Evolutionary conservation across 2,329 filamentous ascomycete genomes (phyloP).

Genomic region (Nakataea oryzae): DNA sequence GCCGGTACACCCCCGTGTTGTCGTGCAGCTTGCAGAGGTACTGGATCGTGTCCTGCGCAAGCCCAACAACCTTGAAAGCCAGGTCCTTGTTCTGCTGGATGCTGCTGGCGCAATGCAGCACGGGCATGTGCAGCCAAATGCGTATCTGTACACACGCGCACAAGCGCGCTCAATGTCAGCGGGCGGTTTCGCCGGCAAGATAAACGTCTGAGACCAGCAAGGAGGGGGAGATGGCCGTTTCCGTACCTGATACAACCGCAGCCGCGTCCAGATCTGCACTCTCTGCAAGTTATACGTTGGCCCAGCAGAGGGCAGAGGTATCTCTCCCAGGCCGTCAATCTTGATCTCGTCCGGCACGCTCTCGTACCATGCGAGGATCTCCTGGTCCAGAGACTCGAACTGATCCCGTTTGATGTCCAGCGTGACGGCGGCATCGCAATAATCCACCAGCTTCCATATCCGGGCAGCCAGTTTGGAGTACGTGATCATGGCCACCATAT

Average conservation of each 20-base stretch:
- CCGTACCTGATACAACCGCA: constrained; percentile 27
- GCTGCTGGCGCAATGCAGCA: constrained; percentile 73
- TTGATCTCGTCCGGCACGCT: constrained; percentile 52
- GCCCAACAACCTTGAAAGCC: constrained; percentile 63
- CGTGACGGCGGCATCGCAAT: constrained; percentile 50
- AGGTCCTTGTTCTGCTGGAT: constrained; percentile 68
- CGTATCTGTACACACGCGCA: constrained; percentile 49
- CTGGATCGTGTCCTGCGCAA: constrained; percentile 68
- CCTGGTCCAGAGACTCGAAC: constrained; percentile 70
- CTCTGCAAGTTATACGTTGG: constrained; percentile 59
- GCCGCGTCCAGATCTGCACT: constrained; percentile 72
- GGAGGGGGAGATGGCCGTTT: too few species aligned
- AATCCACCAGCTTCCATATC: constrained; percentile 73
- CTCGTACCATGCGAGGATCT: constrained; percentile 81
- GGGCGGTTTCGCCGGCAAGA: not conserved
- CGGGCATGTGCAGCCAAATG: constrained; percentile 78
- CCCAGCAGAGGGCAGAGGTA: constrained; percentile 37
- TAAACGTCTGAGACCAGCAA: constrained; percentile 6
- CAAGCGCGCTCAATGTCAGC: too few species aligned
- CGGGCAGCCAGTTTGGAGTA: constrained; percentile 78
- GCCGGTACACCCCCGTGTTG: constrained; percentile 60
- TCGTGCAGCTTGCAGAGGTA: constrained; percentile 62
- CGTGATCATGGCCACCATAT: constrained; percentile 72
- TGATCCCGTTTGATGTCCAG: constrained; percentile 61
- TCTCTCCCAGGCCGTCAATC: constrained; percentile 49